Base-by-base conservation (phyloP, 176 grass and related monocot genomes). In the Carex myosuroides region DNA sequence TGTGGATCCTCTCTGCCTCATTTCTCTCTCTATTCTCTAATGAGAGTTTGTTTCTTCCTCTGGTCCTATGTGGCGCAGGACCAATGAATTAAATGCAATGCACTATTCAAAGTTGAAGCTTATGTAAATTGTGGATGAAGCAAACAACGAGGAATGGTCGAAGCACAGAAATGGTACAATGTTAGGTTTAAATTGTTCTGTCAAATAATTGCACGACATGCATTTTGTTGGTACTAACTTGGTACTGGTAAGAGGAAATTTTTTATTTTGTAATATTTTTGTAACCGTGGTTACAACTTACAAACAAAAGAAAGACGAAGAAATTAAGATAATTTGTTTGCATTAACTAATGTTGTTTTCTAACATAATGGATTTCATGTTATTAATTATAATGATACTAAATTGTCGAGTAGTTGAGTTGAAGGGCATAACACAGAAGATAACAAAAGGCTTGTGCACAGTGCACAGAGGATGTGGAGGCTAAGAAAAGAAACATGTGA, bases 1-100 rank as follows among this genome's bases (percentile, higher is more conserved):
- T 76, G 89, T 93, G 88, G 86, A 84, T 84, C 88, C 82, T 85
- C 82, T 79, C 77, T 78, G 59, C 67, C 75, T 82, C 81, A 63
- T 88, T 80, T 80, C 58, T 37, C 88, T 83, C 85, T 35, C 33
- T 35, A 3, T 33, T 33, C 32, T 86, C 74, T 54, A 11, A 26
- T 33, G 5, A 77, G 12, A 55, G 11, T 63, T 60, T 62, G 41
- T 82, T 88, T 83, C 75, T 82, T 44, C n/a, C 53, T 70, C 80
- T 90, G 92, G 92, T 88, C 92, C 92, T 88, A 75, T 74, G 87
- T 87, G 81, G 87, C 90, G 13, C 81, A 85, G 70, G 86, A 91
- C 81, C 89, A 8, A 20, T 33, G 29, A 85, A 87, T 88, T 91
- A 88, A 93, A 84, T 84, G 86, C 58, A 65, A 65, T 66, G 68